Conservation (phyloP, 169 alveolate species). For the Cryptosporidium baileyi region DNA sequence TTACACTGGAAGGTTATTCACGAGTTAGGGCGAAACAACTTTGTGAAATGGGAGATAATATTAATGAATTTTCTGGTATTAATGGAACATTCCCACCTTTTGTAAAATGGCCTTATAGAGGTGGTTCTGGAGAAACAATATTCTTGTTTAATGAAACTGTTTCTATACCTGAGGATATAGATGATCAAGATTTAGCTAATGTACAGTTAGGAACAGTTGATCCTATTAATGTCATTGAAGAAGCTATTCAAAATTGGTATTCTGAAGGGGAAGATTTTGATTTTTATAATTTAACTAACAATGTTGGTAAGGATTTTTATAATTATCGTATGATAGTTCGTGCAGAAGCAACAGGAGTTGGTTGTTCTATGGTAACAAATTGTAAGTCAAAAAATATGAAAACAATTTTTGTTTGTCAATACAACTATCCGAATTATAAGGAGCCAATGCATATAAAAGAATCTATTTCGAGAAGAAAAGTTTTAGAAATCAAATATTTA, state of each 20-base stretch:
- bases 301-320: slow-evolving; percentile 35
- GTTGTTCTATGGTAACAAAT: slow-evolving; percentile 74
- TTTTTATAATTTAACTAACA: slow-evolving; percentile 18
- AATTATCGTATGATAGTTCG: slow-evolving; percentile 65
- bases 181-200: slow-evolving; percentile 30
- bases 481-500: slow-evolving; percentile 16
- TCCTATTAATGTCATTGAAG: slow-evolving; percentile 10
- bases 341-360: slow-evolving; percentile 77
- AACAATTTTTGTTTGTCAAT: slow-evolving; percentile 55
- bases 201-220: slow-evolving; percentile 33
- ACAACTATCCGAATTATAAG: slow-evolving; percentile 59
- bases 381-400: slow-evolving; percentile 55
- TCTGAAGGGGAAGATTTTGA: slow-evolving; percentile 45
- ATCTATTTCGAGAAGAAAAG: slow-evolving; percentile 29
- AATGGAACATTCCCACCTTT: slow-evolving; percentile 51
- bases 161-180: slow-evolving; percentile 48
- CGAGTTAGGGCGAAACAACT: slow-evolving; percentile 47
- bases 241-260: slow-evolving; percentile 43
- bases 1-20: slow-evolving; percentile 56
- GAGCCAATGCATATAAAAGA: slow-evolving; percentile 54
- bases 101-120: slow-evolving; percentile 69
- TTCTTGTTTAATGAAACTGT: slow-evolving; percentile 10
- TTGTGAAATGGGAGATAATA: slow-evolving; percentile 26
- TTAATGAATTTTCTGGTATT: slow-evolving; percentile 5
- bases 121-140: slow-evolving; percentile 65